Base-by-base conservation (phyloP, 768 basidiomycete genomes). In the Trametes cubensis region DNA sequence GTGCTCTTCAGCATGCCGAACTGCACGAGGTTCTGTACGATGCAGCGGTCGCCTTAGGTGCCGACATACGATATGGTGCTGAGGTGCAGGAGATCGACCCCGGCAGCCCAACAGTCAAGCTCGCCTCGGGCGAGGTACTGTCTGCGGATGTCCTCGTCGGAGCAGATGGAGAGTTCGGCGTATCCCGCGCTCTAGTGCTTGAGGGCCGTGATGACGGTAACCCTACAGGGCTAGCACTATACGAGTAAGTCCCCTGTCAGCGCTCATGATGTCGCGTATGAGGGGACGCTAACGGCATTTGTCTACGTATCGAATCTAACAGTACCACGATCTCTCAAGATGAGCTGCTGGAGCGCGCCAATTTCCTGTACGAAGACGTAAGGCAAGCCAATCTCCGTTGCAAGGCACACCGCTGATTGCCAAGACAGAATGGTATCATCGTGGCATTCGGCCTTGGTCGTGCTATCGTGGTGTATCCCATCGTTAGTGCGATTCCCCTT, bases 71-170 rank as follows among this genome's bases (percentile, higher is more conserved):
- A 51, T 50, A 63, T 6, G 66, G 68, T 20, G 60, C 69, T 3
- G 58, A 69, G 28, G 76, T 74, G 21, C 62, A 66, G 13, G 56
- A 59, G 11, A 59, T 76, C 25, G 67, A 71, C 30, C 56, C 62
- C 0, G 53, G 21, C 18, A 26, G 63, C 53, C 54, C 63, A 13
- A 65, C 69, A 11, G 68, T 75, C 13, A 69, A 65, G 3, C 62
- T 76, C 2, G 63, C 65, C 3, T 67, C 63, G 3, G 76, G 76
- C 4, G 71, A 74, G 44, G 61, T 65, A 18, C 14, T 75, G 4
- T 45, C 62, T 2, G 71, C 67, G 20, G 76, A 77, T 41, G 59
- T 76, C n/a, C 63, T 77, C 15, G 60, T 77, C 20, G 76, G 75
- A 2, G 76, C 76, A 18, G 76, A 76, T 49, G 76, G 76, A 25